Percentiles rank a stretch among this genome's conserved stretches.
phyloP scores from a whole-genome alignment of 495 filamentous ascomycete species.

The Trichoderma asperelloides region DNA sequence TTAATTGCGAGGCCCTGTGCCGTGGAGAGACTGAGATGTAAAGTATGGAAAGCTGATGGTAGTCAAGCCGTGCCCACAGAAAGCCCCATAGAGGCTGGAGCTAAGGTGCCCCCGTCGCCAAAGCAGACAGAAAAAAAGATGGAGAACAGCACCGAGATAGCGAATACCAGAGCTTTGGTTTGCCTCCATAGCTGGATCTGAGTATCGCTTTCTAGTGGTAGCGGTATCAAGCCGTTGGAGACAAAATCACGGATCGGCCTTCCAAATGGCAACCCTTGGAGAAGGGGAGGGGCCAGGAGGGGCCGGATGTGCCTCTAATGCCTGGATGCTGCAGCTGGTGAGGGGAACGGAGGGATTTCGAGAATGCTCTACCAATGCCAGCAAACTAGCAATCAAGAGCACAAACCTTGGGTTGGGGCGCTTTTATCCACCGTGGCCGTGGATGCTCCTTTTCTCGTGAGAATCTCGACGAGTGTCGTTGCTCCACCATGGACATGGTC shows the following conservation, averaged over 20 bases:
- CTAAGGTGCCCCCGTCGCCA: background rate
- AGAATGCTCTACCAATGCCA: background rate
- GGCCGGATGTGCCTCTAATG: background rate
- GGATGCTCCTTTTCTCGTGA: background rate
- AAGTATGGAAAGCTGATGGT: background rate
- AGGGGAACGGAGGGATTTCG: background rate
- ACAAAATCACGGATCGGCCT: background rate
- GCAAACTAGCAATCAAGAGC: background rate
- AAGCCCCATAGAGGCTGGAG: constrained; percentile 2
- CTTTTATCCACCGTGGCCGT: background rate
- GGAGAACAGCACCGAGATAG: background rate
- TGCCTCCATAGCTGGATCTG: constrained; percentile 7
- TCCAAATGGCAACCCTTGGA: background rate
- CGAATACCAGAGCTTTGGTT: background rate
- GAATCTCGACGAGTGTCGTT: background rate
- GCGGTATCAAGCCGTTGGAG: background rate
- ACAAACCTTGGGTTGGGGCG: background rate
- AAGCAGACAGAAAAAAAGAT: background rate
- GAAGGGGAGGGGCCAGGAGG: constrained; percentile 2
- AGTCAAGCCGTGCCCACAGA: background rate
- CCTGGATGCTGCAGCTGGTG: background rate
- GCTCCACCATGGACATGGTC: background rate
- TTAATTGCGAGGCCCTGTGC: background rate
- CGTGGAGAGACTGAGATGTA: background rate
- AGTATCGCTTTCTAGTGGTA: background rate